Evolutionary conservation across 73 alveolate species (phyloP), one percentile per base, ranked within the genome.

Genomic region (Paramecium biaurelia): DNA sequence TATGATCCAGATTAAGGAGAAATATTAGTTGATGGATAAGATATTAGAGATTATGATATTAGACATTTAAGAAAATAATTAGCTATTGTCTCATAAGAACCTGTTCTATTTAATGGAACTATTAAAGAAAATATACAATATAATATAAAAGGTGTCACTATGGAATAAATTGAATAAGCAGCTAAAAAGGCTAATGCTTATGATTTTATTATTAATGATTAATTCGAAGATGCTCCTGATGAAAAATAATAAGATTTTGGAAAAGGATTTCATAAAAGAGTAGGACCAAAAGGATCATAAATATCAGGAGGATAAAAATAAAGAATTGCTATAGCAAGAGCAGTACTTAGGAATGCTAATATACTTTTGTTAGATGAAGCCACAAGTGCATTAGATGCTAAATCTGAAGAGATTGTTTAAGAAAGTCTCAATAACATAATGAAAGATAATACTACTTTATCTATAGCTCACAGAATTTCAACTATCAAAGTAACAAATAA

Each of bases 51-150:
- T 42, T 76, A 92, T 74, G 92, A 96, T 90, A 63, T 86, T 8
- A 21, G 94, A 14, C 35, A 72, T 87, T 57, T 92, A 26, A 95
- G 99, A 89, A 86, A 92, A 76, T 86, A 93, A 85, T 93, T 97
- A 15, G 99, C 99, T 15, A 94, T 96, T 90, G 99, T 97, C 1
- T 95, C 97, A 82, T 94, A 97, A 68, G 99, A 97, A 67, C 99
- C 99, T 4, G 94, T 96, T 4, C 93, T 97, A 34, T 96, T 96
- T 85, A 94, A 94, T 70, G 93, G 94, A 85, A 79, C 97, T 49
- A 85, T 96, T 57, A 93, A 95, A 79, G 97, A 97, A 58, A 97
- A 97, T 79, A 92, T 97, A 35, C 32, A 92, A 63, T 95, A 93
- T 68, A 97, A 96, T 12, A 92, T 86, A 11, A 95, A 94, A 53